Evolutionary conservation across 371 early-diverging fungal genomes (phyloP).

Genomic region (Apophysomyces sp.): DNA sequence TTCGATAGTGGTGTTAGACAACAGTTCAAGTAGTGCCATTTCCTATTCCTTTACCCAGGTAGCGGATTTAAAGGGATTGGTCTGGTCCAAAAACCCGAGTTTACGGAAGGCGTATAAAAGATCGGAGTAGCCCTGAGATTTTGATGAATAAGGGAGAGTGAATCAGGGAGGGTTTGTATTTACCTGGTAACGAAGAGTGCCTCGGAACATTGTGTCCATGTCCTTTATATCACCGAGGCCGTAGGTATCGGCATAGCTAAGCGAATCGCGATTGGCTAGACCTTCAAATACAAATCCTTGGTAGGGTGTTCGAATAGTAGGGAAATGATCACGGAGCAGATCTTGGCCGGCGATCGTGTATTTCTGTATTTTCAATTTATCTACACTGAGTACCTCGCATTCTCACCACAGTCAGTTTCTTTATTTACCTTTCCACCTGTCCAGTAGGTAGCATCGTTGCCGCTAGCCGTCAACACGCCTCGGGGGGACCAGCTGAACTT

Average conservation of each 20-base stretch:
- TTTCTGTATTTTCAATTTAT: slow-evolving; percentile 17
- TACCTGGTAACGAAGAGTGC: slow-evolving; percentile 79
- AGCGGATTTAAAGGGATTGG: slow-evolving; percentile 26
- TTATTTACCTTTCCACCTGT: slow-evolving; percentile 63
- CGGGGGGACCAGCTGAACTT: slow-evolving; percentile 91
- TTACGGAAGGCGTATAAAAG: slow-evolving; percentile 60
- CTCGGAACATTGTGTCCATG: slow-evolving; percentile 83
- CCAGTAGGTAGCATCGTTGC: slow-evolving; percentile 82
- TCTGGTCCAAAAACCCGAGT: slow-evolving; percentile 54
- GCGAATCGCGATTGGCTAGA: slow-evolving; percentile 81
- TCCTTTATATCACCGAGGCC: slow-evolving; percentile 64
- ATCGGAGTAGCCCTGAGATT: slow-evolving; percentile 58
- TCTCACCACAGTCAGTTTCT: neutral
- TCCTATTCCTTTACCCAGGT: slow-evolving; percentile 62
- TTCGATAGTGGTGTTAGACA: neutral
- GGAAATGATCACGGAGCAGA: slow-evolving; percentile 65
- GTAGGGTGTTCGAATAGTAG: slow-evolving; percentile 64
- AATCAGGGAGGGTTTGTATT: neutral
- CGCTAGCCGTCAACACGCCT: slow-evolving; percentile 82
- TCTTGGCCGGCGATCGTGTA: slow-evolving; percentile 71
- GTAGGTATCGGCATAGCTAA: slow-evolving; percentile 67
- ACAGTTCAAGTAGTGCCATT: neutral
- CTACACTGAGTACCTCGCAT: too few relatives aligned
- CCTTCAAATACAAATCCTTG: slow-evolving; percentile 86
- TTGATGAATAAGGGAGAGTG: neutral